These are phyloP conservation scores for Nyctanthes arbortristis DNA, from an alignment of 257 asterid species.

Conservation along the genomic window DNA sequence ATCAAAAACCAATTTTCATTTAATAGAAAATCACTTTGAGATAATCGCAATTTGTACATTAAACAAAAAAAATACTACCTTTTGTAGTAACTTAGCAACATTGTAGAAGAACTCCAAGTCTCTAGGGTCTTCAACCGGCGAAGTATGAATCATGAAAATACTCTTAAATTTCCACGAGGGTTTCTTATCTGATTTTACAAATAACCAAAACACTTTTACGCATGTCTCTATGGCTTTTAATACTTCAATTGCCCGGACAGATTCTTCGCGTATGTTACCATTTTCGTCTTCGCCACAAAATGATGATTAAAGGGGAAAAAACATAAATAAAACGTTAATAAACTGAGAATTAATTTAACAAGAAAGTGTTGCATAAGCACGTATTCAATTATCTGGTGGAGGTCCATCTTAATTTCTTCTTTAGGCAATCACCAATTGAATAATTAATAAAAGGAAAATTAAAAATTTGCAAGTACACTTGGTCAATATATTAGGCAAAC, in stretches of 20 bases:
- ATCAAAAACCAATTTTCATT: neutral
- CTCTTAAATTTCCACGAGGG: constrained; percentile 17
- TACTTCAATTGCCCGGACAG: constrained; percentile 34
- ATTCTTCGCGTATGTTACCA: constrained; percentile 30
- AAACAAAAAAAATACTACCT: no score
- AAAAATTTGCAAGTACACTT: neutral
- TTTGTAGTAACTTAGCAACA: constrained; percentile 33
- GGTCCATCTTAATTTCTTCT: neutral
- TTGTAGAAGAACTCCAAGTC: constrained; percentile 46
- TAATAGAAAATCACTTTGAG: neutral
- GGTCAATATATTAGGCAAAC: constrained; percentile 4
- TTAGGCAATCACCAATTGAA: neutral
- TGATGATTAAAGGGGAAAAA: no score
- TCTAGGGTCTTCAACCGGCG: constrained; percentile 59
- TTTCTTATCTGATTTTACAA: no score
- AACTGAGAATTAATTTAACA: neutral
- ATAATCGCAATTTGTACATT: no score
- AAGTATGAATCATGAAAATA: constrained; percentile 14
- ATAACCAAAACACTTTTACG: constrained; percentile 48
- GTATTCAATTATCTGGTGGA: neutral
- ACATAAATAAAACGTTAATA: no score
- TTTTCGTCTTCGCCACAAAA: constrained; percentile 33
- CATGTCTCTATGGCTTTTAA: constrained; percentile 47
- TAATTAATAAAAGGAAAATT: neutral
- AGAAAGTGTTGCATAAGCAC: neutral